Base-by-base conservation (phyloP, 257 asterid genomes). In the Paulownia fortunei region DNA sequence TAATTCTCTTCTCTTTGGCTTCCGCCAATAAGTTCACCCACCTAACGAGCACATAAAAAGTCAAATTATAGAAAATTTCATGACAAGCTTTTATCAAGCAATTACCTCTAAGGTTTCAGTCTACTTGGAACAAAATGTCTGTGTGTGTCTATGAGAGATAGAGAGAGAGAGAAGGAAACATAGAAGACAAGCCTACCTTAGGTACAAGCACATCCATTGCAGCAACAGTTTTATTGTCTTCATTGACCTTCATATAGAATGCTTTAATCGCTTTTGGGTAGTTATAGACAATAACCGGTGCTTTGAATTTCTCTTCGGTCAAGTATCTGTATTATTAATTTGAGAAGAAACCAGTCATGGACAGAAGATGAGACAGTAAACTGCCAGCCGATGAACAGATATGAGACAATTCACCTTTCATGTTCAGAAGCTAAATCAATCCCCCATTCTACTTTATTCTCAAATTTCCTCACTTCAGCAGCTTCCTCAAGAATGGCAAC, bases 141-240 rank as follows among this genome's bases (percentile, higher is more conserved):
- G 11, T 51, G 27, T 21, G 10, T 24, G 47, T 15, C 63, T 12
- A 23, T 8, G 64, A 49, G 21, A 55, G 62, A 11, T 63, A 32
- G 76, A 41, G 60, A 34, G 30, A 16, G 41, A 10, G 62, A 27
- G 24, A 24, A 15, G 44, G 34, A 30, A 59, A 24, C 68, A 4
- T 67, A 12, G 77, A 16, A 59, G 6, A 62, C 3, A 23, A 30
- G 52, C 73, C 10, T 63, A 93, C 99, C 94, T 92, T 96, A 8
- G 99, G 99, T 69, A 96, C 99, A 74, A 96, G 99, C 73, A 93
- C 96, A 78, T 96, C 99, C 99, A 96, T 96, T 27, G 99, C 99
- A 59, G 99, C 99, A 83, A 96, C 99, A 51, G 98, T 96, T 87
- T 86, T 88, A 12, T 90, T 78, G 83, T 96, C 99, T 52, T 92